These are phyloP conservation scores for Gracilariopsis chorda DNA, from an alignment of 23 red algal species.

Conservation along the genomic window DNA sequence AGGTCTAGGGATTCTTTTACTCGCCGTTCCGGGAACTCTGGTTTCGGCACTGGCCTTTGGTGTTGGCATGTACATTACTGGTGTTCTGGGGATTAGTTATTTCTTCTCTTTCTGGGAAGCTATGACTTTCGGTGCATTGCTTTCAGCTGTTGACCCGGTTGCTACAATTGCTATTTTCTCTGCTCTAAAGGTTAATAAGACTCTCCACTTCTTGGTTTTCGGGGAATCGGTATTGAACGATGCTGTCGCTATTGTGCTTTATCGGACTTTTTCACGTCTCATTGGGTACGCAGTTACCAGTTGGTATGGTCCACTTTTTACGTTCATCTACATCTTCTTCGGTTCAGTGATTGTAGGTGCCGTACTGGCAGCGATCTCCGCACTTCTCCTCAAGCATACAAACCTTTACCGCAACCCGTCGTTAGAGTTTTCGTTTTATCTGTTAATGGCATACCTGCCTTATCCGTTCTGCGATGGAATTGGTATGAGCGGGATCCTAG, in stretches of 20 bases:
- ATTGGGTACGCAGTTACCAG: constrained; percentile 49
- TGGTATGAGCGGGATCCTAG: constrained; percentile 91
- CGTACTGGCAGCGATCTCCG: constrained; percentile 39
- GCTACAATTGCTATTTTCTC: constrained; percentile 99
- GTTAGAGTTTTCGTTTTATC: constrained; percentile 86
- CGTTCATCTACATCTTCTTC: constrained; percentile 92
- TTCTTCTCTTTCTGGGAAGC: constrained; percentile 93
- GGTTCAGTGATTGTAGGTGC: constrained; percentile 89
- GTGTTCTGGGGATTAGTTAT: constrained; percentile 69
- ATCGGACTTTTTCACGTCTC: constrained; percentile 80
- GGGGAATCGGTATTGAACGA: constrained; percentile 99
- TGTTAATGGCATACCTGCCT: constrained; percentile 95
- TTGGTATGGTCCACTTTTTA: constrained; percentile 61
- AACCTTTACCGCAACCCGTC: constrained; percentile 80
- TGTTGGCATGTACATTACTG: constrained; percentile 77
- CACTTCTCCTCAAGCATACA: constrained; percentile 84
- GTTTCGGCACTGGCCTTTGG: constrained; percentile 90
- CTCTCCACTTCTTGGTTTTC: constrained; percentile 97
- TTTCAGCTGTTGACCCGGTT: constrained; percentile 98
- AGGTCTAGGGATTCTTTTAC: constrained; percentile 71
- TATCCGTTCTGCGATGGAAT: constrained; percentile 96
- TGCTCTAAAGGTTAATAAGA: constrained; percentile 96
- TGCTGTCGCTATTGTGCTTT: constrained; percentile 98
- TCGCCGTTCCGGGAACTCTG: constrained; percentile 93
- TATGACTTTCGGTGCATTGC: constrained; percentile 93